These are phyloP conservation scores for Paramecium sexaurelia DNA, from an alignment of 73 alveolate species.

Conservation along the genomic window DNA sequence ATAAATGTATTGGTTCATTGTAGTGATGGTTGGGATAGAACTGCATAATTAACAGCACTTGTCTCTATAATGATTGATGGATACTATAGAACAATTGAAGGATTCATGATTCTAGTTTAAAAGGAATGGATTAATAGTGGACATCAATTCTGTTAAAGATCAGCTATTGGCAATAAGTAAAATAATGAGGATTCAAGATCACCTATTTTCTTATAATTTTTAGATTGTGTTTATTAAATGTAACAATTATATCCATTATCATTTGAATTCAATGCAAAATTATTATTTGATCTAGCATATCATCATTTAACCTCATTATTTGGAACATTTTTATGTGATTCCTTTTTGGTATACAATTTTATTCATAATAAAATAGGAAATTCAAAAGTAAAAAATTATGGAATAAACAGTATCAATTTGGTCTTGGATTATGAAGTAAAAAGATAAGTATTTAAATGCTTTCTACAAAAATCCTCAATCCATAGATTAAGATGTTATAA, in stretches of 20 bases:
- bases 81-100: conserved; percentile 92
- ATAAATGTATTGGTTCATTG: conserved; percentile 92
- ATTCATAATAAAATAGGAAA: not conserved
- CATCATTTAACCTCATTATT: conserved; percentile 83
- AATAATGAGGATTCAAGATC: conserved; percentile 81
- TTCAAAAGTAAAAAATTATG: not conserved
- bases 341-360: not conserved
- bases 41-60: conserved; percentile 91
- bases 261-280: conserved; percentile 87
- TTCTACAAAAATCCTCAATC: not conserved
- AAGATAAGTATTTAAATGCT: not conserved
- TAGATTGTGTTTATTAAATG: conserved; percentile 93
- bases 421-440: conserved; percentile 37
- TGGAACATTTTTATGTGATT: conserved; percentile 75
- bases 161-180: conserved; percentile 80
- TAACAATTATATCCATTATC: conserved; percentile 82
- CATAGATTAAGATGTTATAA: not conserved
- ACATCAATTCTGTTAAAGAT: conserved; percentile 90
- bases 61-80: conserved; percentile 93
- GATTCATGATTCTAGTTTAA: conserved; percentile 90
- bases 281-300: conserved; percentile 84
- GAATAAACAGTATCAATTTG: conserved; percentile 41
- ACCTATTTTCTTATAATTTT: conserved; percentile 94
- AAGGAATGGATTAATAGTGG: conserved; percentile 98
- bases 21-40: conserved; percentile 99